These are phyloP conservation scores for Phallus indusiatus DNA, from an alignment of 768 basidiomycete species.

Conservation along the genomic window DNA sequence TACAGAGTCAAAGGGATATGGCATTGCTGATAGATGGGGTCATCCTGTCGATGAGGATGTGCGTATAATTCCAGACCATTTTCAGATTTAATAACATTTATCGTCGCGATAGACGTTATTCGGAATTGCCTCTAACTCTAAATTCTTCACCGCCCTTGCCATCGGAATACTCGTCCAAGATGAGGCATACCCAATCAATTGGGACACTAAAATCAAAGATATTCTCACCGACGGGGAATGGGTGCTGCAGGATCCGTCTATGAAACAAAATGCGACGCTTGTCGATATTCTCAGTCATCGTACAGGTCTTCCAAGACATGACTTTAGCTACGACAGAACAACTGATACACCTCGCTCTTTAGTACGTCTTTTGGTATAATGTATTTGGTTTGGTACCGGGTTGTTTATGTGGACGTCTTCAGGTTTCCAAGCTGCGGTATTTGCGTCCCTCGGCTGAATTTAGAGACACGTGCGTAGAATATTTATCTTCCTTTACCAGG, in stretches of 20 bases:
- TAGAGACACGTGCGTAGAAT: conserved; percentile 29
- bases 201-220: conserved; percentile 28
- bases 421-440: conserved; percentile 15
- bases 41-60: conserved; percentile 1
- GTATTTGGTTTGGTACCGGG: background rate
- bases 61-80: background rate
- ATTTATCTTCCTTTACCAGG: conserved; percentile 15
- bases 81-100: too few species aligned
- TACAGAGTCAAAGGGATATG: conserved; percentile 3
- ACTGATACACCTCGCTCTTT: conserved; percentile 19
- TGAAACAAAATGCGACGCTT: conserved; percentile 26
- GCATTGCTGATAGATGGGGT: conserved; percentile 1
- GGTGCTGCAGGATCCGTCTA: conserved; percentile 33
- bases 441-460: conserved; percentile 26
- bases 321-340: conserved; percentile 19
- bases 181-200: conserved; percentile 22
- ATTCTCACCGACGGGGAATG: conserved; percentile 31
- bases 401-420: background rate
- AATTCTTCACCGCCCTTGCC: conserved; percentile 30
- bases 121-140: conserved; percentile 27
- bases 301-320: conserved; percentile 31
- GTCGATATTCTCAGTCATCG: conserved; percentile 32
- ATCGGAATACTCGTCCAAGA: conserved; percentile 35
- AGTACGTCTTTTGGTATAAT: conserved; percentile 11
- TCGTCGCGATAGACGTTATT: conserved; percentile 27